A percentile compares a stretch with the other conserved stretches of the same genome.
These are phyloP conservation scores for Gossypium arboreum DNA, from an alignment of 345 rosid species.

Conservation along the genomic window DNA sequence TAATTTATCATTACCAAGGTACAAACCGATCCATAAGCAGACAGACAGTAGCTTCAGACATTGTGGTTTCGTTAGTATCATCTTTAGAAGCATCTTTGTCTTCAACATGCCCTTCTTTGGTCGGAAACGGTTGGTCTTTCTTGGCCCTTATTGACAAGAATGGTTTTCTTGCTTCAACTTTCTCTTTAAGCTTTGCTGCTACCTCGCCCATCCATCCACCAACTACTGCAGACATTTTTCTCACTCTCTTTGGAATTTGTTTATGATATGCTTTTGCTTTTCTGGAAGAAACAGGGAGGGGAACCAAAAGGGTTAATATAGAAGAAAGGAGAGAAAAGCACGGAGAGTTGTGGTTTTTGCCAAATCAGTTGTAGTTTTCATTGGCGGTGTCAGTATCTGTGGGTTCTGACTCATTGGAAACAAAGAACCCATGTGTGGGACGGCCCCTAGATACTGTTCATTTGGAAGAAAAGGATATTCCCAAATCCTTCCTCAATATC, in stretches of 20 bases:
- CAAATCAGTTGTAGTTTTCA: background rate
- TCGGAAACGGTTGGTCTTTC: slow-evolving; percentile 5
- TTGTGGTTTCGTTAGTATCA: slow-evolving; percentile 5
- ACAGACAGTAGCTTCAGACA: slow-evolving; percentile 66
- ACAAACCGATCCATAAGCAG: slow-evolving; percentile 85
- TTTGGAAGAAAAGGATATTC: background rate
- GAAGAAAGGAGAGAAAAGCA: background rate
- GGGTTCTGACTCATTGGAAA: background rate
- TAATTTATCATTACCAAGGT: slow-evolving; percentile 37
- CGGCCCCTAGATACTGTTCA: background rate
- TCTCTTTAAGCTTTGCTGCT: slow-evolving; percentile 49
- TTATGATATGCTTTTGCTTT: background rate
- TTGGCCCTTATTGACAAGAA: slow-evolving; percentile 24
- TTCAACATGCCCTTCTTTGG: slow-evolving; percentile 23
- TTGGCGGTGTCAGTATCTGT: background rate
- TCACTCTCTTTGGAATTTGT: background rate
- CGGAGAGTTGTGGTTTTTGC: background rate
- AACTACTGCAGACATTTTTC: slow-evolving; percentile 46
- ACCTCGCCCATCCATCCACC: slow-evolving; percentile 52
- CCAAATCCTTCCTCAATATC: too few species aligned
- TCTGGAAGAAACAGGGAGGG: background rate
- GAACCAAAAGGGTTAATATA: background rate
- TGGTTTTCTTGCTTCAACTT: slow-evolving; percentile 32
- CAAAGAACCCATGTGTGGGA: slow-evolving; percentile 2
- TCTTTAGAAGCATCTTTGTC: slow-evolving; percentile 27